Percentiles rank a stretch among this genome's conserved stretches.
These are phyloP conservation scores for Bjerkandera adusta DNA, from an alignment of 1,284 basidiomycete species.

Conservation along the genomic window DNA sequence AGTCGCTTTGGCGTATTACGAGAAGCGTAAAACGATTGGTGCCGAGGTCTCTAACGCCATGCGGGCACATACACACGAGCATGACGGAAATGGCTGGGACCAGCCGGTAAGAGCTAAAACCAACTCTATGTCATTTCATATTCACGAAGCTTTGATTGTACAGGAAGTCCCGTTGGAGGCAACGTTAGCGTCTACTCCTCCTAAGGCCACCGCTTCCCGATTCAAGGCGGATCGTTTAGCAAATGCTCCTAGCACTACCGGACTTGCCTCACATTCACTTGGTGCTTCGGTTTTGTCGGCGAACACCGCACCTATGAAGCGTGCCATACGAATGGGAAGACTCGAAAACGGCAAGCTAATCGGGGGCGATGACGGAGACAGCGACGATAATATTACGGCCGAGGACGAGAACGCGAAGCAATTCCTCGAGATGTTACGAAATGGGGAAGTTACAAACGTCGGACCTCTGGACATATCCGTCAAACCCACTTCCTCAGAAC, in stretches of 20 bases:
- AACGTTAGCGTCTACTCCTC: slow-evolving; percentile 31
- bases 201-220: slow-evolving; percentile 53
- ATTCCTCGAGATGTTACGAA: slow-evolving; percentile 53
- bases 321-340: slow-evolving; percentile 60
- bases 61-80: slow-evolving; percentile 43
- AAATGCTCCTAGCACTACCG: slow-evolving; percentile 28
- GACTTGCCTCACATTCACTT: slow-evolving; percentile 35
- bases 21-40: slow-evolving; percentile 55
- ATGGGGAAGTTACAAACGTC: slow-evolving; percentile 56
- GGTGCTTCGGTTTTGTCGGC: slow-evolving; percentile 48
- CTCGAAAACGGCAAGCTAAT: slow-evolving; percentile 54
- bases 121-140: neutral
- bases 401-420: slow-evolving; percentile 40
- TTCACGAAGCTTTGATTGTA: slow-evolving; percentile 2
- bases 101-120: slow-evolving; percentile 39
- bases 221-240: slow-evolving; percentile 58
- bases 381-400: slow-evolving; percentile 52
- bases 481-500: neutral
- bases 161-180: slow-evolving; percentile 43
- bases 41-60: slow-evolving; percentile 49
- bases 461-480: slow-evolving; percentile 31
- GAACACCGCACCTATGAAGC: slow-evolving; percentile 49
- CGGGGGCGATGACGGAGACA: slow-evolving; percentile 52
- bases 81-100: slow-evolving; percentile 39
- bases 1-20: slow-evolving; percentile 68